A percentile compares a stretch with the other conserved stretches of the same genome.
phyloP scores from a whole-genome alignment of 352 stramenopile species.

The Globisporangium middletonii region DNA sequence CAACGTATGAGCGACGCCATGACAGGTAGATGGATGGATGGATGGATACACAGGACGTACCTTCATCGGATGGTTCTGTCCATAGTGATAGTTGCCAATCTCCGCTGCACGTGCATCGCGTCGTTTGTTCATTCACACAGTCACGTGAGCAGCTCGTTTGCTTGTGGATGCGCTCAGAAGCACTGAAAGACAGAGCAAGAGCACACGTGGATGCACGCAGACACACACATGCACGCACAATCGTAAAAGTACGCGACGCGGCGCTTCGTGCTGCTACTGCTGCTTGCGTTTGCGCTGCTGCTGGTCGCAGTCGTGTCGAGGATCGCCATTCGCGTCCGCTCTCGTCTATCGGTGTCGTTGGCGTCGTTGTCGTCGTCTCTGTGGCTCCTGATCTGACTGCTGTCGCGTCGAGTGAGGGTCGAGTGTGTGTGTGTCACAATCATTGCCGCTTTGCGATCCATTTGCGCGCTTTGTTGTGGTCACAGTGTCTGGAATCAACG shows the following conservation, averaged over 20 bases:
- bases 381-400: background rate
- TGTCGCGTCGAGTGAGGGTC: no score
- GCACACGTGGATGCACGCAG: background rate
- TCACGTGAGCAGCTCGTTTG: background rate
- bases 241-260: conserved; percentile 89
- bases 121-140: background rate
- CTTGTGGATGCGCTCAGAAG: background rate
- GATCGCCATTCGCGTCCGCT: conserved; percentile 10
- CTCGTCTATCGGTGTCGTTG: background rate
- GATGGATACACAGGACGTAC: conserved; percentile 17
- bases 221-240: conserved; percentile 27
- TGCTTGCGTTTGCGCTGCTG: conserved; percentile 8
- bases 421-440: no score
- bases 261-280: conserved; percentile 44
- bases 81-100: conserved; percentile 99
- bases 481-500: no score
- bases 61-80: conserved; percentile 91
- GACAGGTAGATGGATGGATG: background rate
- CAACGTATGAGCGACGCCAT: background rate
- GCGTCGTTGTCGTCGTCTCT: background rate
- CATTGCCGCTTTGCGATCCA: no score
- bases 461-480: no score
- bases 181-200: background rate
- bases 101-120: conserved; percentile 61
- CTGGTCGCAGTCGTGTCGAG: conserved; percentile 5